Percentiles rank a stretch among this genome's conserved stretches.
Evolutionary conservation across 225 moss, liverwort and hornwort genomes (phyloP).

Genomic region (Asterella californica): DNA sequence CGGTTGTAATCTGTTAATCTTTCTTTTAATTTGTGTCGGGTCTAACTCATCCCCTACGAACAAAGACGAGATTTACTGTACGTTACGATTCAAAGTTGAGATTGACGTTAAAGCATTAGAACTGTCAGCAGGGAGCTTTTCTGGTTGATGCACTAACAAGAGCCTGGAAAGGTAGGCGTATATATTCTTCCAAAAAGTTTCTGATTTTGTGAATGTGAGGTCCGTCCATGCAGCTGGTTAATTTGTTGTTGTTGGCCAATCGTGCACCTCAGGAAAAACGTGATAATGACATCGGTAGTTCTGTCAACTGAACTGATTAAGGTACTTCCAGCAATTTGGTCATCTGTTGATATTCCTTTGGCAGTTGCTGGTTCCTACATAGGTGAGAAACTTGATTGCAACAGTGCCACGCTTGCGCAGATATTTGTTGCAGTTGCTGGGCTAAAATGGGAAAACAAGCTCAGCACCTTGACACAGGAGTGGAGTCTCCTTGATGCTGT

Average conservation of each 20-base stretch:
- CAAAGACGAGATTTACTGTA: not conserved
- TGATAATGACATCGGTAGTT: conserved; percentile 89
- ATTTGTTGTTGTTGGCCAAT: not conserved
- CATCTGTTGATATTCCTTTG: conserved; percentile 25
- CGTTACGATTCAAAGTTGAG: not conserved
- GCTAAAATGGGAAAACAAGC: conserved; percentile 56
- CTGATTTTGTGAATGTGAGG: not conserved
- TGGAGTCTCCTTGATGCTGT: conserved; percentile 76
- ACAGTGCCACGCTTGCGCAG: conserved; percentile 27
- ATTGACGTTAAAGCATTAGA: not conserved
- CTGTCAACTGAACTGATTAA: conserved; percentile 84
- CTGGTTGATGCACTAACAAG: not conserved
- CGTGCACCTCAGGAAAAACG: conserved; percentile 49
- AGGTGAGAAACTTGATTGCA: conserved; percentile 56
- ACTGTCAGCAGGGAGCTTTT: not conserved
- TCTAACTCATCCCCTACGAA: not conserved
- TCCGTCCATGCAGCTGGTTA: not conserved
- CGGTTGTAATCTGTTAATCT: not conserved
- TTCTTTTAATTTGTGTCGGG: not conserved
- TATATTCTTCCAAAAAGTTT: not conserved
- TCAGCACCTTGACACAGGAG: conserved; percentile 44
- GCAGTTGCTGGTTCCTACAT: conserved; percentile 52
- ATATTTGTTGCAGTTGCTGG: conserved; percentile 60
- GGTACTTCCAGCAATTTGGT: conserved; percentile 57
- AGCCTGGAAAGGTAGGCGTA: not conserved